A percentile compares a stretch with the other conserved stretches of the same genome.
These are phyloP conservation scores for Ogataea hybrid DNA, from an alignment of 1,139 yeast genomes.

Conservation along the genomic window DNA sequence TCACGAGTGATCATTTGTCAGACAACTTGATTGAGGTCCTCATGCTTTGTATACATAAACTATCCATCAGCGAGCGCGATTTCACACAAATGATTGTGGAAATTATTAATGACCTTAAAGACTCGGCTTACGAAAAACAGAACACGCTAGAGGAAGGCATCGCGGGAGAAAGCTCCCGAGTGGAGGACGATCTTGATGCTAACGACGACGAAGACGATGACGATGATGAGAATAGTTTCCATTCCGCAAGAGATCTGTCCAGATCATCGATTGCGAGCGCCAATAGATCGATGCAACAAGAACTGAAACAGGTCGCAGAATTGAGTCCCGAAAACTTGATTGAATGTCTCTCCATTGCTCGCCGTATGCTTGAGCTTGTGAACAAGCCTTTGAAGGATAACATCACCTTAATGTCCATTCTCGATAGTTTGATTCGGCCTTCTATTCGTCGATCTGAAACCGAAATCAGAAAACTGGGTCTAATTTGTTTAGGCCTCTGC, in stretches of 20 bases:
- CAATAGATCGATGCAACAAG: conserved; percentile 29
- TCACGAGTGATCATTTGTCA: conserved; percentile 52
- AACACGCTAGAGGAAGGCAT: conserved; percentile 21
- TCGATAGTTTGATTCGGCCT: conserved; percentile 79
- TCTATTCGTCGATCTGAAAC: conserved; percentile 66
- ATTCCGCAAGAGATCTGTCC: conserved; percentile 46
- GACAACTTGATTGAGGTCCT: conserved; percentile 57
- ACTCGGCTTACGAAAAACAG: conserved; percentile 49
- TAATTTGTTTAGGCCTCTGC: conserved; percentile 75
- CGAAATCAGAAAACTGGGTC: conserved; percentile 63
- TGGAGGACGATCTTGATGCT: conserved; percentile 25
- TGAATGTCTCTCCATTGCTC: conserved; percentile 69
- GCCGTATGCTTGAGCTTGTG: conserved; percentile 67
- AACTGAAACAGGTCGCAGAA: conserved; percentile 35
- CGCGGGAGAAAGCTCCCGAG: conserved; percentile 14
- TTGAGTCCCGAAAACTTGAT: conserved; percentile 52
- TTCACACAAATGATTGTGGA: conserved; percentile 85
- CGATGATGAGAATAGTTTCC: conserved; percentile 44
- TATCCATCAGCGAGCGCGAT: conserved; percentile 79
- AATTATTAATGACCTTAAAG: conserved; percentile 80
- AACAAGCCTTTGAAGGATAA: conserved; percentile 66
- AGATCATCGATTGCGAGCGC: conserved; percentile 29
- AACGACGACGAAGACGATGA: conserved; percentile 35
- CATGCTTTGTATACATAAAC: conserved; percentile 62
- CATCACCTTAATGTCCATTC: conserved; percentile 66